Evolutionary conservation across 2,329 filamentous ascomycete species (phyloP), one percentile per base, ranked within the genome.

Genomic region (Aspergillus brunneoviolaceus): DNA sequence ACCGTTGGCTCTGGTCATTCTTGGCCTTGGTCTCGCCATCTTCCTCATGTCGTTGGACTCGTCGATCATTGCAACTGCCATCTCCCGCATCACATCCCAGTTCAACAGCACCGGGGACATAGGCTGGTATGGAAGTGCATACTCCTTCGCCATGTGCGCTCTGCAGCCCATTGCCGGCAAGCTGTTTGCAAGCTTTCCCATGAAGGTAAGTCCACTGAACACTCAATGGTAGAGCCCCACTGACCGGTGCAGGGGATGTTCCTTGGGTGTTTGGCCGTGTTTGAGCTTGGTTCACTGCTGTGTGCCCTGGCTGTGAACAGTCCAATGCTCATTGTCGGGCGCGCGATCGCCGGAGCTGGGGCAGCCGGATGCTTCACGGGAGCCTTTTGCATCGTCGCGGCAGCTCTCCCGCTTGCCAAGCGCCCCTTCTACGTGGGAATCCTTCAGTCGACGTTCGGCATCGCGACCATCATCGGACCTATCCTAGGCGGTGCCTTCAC

Each of bases 401-500:
- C 25, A 5, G 29, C 25, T n/a, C 56, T 67, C 2, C 63, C 65
- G 27, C 27, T 29, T 29, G 27, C 27, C 27, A 29, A 29, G 27
- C 27, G 27, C 1, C 27, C 27, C 7, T 29, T 29, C 27, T 29
- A 29, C 27, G 27, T 29, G 27, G 27, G 27, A 10, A 29, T 29
- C 7, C 27, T 29, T 9, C 27, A 29, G 27, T 29, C 27, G 27
- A 29, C 27, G 7, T 29, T 29, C 1, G 27, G 27, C 52, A 58
- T 67, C n/a, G 63, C 61, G 5, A 57, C 52, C 1, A 21, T 33
- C 23, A n/a, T n/a, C 51, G 74, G 74, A 0, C 75, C 75, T 0
- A 60, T 77, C 2, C 65, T 78, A 14, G 75, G 76, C 11, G 75
- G 75, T 2, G 73, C 64, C 1, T 65, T 77, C 21, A 77, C 75